Evolutionary conservation across 78 protist species (phyloP).

Genomic region (Anaeramoeba ignava): DNA sequence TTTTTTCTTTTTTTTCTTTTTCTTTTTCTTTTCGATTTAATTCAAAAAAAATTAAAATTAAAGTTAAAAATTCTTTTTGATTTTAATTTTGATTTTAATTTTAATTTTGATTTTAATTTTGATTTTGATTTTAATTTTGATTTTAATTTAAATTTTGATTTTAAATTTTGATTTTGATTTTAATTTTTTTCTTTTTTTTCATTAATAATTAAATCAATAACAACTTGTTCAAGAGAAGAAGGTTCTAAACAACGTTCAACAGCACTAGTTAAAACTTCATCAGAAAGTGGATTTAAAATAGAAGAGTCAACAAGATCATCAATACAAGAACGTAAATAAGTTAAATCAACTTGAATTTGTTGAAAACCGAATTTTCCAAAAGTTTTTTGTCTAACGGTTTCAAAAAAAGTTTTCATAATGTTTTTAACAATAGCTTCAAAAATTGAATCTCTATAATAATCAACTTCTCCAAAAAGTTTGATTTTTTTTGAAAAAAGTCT

Average conservation of each 20-base stretch:
- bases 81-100: too few relatives aligned
- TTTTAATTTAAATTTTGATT: too few relatives aligned
- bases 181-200: too few relatives aligned
- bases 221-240: too few relatives aligned
- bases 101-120: too few relatives aligned
- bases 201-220: too few relatives aligned
- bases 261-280: neutral
- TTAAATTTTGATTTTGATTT: too few relatives aligned
- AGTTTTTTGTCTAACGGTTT: neutral
- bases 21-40: too few relatives aligned
- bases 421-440: neutral
- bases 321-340: neutral
- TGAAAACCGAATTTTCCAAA: neutral
- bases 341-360: neutral
- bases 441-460: neutral
- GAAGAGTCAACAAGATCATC: neutral
- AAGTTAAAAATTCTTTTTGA: too few relatives aligned
- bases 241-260: neutral
- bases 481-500: neutral
- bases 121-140: too few relatives aligned
- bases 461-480: neutral
- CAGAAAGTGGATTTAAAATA: neutral
- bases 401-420: neutral
- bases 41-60: too few relatives aligned
- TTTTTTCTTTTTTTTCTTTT: too few relatives aligned